Evolutionary conservation across 2,329 filamentous ascomycete genomes (phyloP).

Genomic region (Didymella exigua): DNA sequence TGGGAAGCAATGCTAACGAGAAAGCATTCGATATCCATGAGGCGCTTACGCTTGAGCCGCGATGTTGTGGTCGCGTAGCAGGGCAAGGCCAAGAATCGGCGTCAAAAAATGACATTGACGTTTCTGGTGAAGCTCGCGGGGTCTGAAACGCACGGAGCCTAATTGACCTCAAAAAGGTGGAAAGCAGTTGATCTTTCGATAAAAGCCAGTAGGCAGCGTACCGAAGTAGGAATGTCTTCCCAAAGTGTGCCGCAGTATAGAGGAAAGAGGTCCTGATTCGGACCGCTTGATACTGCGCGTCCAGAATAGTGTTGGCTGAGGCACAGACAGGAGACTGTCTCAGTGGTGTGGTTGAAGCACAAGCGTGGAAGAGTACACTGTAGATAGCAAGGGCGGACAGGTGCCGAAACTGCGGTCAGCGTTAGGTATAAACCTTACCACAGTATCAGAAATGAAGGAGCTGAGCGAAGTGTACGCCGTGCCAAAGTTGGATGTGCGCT

Average conservation of each 20-base stretch:
- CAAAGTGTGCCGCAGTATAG: background rate
- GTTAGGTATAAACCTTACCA: slow-evolving; percentile 17
- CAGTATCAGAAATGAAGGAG: slow-evolving; percentile 4
- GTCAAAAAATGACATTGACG: background rate
- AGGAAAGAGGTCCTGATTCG: background rate
- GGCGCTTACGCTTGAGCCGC: slow-evolving; percentile 1
- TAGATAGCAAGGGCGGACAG: slow-evolving; percentile 14
- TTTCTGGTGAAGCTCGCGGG: slow-evolving; percentile 6
- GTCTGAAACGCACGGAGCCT: slow-evolving; percentile 10
- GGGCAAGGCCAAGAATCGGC: slow-evolving; percentile 5
- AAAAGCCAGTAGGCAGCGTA: background rate
- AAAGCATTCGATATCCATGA: background rate
- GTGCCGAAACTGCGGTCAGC: slow-evolving; percentile 14
- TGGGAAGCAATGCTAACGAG: background rate
- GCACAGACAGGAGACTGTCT: slow-evolving; percentile 13
- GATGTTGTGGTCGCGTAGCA: background rate
- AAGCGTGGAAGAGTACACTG: slow-evolving; percentile 9
- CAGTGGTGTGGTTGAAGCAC: slow-evolving; percentile 7
- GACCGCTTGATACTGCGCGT: background rate
- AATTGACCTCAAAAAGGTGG: slow-evolving; percentile 1
- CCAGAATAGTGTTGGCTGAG: slow-evolving; percentile 3
- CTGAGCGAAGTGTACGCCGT: slow-evolving; percentile 3
- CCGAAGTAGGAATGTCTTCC: background rate
- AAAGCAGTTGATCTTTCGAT: slow-evolving; percentile 6
- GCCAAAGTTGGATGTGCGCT: slow-evolving; percentile 7